phyloP scores from a whole-genome alignment of 2,329 filamentous ascomycete species.

The Sphaerostilbella broomeana region DNA sequence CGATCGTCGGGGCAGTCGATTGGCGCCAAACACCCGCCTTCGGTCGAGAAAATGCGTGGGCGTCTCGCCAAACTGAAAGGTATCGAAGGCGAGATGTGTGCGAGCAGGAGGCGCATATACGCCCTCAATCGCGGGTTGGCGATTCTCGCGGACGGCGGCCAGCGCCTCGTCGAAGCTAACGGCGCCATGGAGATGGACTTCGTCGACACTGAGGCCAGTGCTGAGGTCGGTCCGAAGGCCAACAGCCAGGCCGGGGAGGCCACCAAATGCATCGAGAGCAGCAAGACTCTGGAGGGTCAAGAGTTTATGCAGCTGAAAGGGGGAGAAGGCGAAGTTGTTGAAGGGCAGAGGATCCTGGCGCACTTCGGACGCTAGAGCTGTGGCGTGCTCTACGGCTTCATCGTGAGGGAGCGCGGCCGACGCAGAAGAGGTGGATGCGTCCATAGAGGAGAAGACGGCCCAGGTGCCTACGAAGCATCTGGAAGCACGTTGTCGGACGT shows the following conservation, averaged over 20 bases:
- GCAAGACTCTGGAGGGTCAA: conserved; percentile 42
- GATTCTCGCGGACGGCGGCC: conserved; percentile 29
- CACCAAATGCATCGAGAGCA: conserved; percentile 47
- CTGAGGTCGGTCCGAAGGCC: conserved; percentile 44
- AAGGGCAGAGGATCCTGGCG: conserved; percentile 20
- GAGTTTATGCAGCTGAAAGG: conserved; percentile 47
- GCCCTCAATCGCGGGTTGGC: conserved; percentile 19
- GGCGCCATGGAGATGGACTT: conserved; percentile 37
- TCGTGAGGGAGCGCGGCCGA: conserved; percentile 7
- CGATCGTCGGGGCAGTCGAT: conserved; percentile 51
- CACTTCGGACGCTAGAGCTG: conserved; percentile 19
- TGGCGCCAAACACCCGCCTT: conserved; percentile 62
- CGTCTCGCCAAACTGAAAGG: conserved; percentile 25
- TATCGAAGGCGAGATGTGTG: conserved; percentile 24
- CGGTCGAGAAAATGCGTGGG: conserved; percentile 45
- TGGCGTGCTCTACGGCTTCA: conserved; percentile 4
- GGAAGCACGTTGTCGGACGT: background rate
- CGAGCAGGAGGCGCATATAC: conserved; percentile 17
- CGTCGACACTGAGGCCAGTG: conserved; percentile 44
- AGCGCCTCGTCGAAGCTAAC: conserved; percentile 46
- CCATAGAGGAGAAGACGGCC: conserved; percentile 22
- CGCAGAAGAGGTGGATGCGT: conserved; percentile 22
- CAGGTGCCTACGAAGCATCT: conserved; percentile 15
- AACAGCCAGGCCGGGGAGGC: conserved; percentile 43
- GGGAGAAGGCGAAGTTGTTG: conserved; percentile 48